These are phyloP conservation scores for Isochrysis galbana DNA, from an alignment of 78 protist genomes.

Conservation along the genomic window DNA sequence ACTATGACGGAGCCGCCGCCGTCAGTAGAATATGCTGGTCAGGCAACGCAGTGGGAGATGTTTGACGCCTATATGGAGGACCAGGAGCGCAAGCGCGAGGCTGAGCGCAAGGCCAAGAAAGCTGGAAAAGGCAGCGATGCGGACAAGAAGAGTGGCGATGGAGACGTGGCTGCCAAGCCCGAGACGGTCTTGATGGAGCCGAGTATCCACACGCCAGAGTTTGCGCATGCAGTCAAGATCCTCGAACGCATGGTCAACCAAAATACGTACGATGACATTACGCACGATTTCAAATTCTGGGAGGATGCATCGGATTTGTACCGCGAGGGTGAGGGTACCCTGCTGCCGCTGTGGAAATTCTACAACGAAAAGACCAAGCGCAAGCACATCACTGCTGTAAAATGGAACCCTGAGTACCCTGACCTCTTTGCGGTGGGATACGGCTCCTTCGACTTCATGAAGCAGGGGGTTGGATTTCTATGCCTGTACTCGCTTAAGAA, in stretches of 20 bases:
- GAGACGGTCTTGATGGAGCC: not conserved
- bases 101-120: not conserved
- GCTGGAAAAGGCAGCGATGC: not conserved
- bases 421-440: conserved; percentile 86
- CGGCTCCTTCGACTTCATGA: conserved; percentile 81
- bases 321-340: conserved; percentile 62
- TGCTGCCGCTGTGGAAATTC: conserved; percentile 80
- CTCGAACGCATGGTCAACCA: conserved; percentile 84
- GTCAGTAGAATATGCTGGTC: conserved; percentile 26
- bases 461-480: conserved; percentile 65
- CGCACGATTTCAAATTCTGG: conserved; percentile 65
- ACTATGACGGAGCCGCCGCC: conserved; percentile 69
- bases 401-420: conserved; percentile 74
- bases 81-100: not conserved
- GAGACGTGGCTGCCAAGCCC: not conserved
- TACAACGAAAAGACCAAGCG: conserved; percentile 3
- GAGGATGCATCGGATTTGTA: conserved; percentile 68
- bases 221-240: conserved; percentile 40
- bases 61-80: conserved; percentile 77
- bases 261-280: conserved; percentile 65
- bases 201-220: not conserved
- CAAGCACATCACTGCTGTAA: conserved; percentile 61
- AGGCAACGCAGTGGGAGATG: conserved; percentile 70
- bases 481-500: conserved; percentile 80
- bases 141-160: not conserved